phyloP scores from a whole-genome alignment of 495 filamentous ascomycete species.

The Talaromyces liani region DNA sequence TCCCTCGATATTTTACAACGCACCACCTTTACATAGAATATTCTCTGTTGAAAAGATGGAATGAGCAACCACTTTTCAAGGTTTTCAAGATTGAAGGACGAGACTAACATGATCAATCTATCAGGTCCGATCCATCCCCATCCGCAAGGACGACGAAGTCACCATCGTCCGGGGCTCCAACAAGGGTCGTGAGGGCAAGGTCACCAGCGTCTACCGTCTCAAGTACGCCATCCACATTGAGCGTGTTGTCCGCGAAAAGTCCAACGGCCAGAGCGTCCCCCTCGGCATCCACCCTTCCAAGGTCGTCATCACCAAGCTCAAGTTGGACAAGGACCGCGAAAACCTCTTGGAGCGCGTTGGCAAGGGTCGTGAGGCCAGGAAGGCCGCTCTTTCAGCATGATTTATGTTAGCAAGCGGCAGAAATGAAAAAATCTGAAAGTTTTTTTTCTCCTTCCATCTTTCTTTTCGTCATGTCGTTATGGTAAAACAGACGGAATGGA shows the following conservation, averaged over 20 bases:
- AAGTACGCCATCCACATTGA: conserved; percentile 93
- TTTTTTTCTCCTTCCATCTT: conserved; percentile 4
- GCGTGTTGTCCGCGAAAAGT: conserved; percentile 89
- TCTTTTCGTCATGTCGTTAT: conserved; percentile 35
- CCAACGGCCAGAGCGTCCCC: conserved; percentile 82
- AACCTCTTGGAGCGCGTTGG: conserved; percentile 78
- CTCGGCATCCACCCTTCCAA: conserved; percentile 87
- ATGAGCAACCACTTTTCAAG: neutral
- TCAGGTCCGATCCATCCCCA: conserved; percentile 89
- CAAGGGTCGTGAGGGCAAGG: conserved; percentile 93
- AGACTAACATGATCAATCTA: neutral
- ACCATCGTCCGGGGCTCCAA: conserved; percentile 76
- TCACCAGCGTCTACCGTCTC: conserved; percentile 94
- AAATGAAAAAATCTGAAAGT: conserved; percentile 1
- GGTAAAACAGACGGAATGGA: neutral
- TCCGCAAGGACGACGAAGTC: conserved; percentile 98
- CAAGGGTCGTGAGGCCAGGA: conserved; percentile 55
- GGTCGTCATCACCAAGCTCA: conserved; percentile 93
- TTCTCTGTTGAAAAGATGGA: neutral
- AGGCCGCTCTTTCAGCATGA: conserved; percentile 5
- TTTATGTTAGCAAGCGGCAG: conserved; percentile 4
- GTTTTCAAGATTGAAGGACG: neutral
- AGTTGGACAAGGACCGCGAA: conserved; percentile 98
- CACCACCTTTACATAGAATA: neutral
- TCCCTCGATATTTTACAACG: neutral